Conservation (phyloP, 352 stramenopile genomes). For the Pythium biforme region DNA sequence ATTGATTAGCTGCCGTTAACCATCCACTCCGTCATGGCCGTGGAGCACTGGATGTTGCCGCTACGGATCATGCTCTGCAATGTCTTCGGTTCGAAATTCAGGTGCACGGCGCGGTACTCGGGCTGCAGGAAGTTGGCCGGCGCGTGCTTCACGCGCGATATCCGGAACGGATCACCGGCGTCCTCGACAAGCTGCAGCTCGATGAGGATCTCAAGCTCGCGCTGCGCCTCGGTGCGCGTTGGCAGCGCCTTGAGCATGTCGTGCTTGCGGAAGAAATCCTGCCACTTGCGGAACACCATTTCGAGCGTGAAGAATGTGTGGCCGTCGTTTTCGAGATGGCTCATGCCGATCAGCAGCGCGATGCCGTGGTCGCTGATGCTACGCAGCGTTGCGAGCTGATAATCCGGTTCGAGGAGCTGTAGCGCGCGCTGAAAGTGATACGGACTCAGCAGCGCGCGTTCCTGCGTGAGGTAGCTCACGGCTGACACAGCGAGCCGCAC, state of each 20-base stretch:
- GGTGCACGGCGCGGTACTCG: conserved; percentile 71
- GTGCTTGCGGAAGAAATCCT: conserved; percentile 78
- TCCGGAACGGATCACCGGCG: conserved; percentile 69
- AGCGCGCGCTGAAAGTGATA: conserved; percentile 54
- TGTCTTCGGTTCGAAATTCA: conserved; percentile 70
- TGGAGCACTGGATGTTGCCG: conserved; percentile 72
- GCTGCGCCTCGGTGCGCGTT: conserved; percentile 66
- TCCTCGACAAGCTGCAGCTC: conserved; percentile 72
- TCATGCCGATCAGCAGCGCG: conserved; percentile 78
- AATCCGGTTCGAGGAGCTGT: conserved; percentile 62
- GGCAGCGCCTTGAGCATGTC: conserved; percentile 62
- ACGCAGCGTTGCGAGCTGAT: conserved; percentile 71
- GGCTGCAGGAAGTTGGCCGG: conserved; percentile 51
- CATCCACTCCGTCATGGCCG: conserved; percentile 72
- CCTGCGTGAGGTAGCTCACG: conserved; percentile 41
- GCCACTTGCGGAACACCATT: conserved; percentile 82
- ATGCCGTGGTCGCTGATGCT: conserved; percentile 66
- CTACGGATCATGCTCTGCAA: conserved; percentile 75
- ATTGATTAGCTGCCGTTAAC: conserved; percentile 44
- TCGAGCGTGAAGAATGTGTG: conserved; percentile 74
- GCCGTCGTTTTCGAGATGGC: conserved; percentile 64
- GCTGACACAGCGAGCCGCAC: conserved; percentile 51
- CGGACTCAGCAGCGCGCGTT: conserved; percentile 37
- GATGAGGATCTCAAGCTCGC: conserved; percentile 74
- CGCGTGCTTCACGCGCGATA: conserved; percentile 49